phyloP scores from a whole-genome alignment of 2,329 filamentous ascomycete genomes.

The Trichophyton mentagrophytes region DNA sequence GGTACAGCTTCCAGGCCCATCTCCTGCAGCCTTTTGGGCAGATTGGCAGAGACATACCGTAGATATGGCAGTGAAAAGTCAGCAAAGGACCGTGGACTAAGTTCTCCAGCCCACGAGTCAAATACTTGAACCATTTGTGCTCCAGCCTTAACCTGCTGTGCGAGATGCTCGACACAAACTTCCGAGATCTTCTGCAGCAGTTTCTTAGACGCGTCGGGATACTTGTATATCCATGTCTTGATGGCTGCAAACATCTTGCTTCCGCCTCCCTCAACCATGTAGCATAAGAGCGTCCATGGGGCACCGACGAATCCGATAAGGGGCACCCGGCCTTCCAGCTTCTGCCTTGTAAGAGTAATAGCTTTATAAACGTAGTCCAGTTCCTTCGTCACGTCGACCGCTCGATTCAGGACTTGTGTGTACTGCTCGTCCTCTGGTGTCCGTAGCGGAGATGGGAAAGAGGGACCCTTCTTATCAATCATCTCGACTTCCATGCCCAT shows the following conservation, averaged over 20 bases:
- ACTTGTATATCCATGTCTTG: slow-evolving; percentile 95
- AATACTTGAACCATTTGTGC: slow-evolving; percentile 96
- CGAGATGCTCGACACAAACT: slow-evolving; percentile 87
- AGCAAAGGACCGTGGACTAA: slow-evolving; percentile 72
- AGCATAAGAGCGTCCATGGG: slow-evolving; percentile 92
- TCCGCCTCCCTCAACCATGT: slow-evolving; percentile 97
- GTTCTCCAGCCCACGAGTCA: slow-evolving; percentile 93
- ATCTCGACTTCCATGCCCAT: slow-evolving; percentile 99
- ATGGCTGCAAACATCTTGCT: slow-evolving; percentile 87
- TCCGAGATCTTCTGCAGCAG: slow-evolving; percentile 85
- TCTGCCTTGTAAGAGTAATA: slow-evolving; percentile 78
- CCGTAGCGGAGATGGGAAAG: slow-evolving; percentile 75
- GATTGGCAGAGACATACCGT: slow-evolving; percentile 64
- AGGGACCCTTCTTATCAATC: slow-evolving; percentile 92
- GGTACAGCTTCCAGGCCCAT: slow-evolving; percentile 69
- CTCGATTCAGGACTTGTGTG: slow-evolving; percentile 55
- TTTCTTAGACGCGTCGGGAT: slow-evolving; percentile 64
- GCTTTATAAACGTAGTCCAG: slow-evolving; percentile 93
- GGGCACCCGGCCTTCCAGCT: slow-evolving; percentile 76
- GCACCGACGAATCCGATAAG: slow-evolving; percentile 94
- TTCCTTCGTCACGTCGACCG: slow-evolving; percentile 74
- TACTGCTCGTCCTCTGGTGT: slow-evolving; percentile 76
- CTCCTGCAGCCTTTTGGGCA: slow-evolving; percentile 61
- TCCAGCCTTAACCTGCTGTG: slow-evolving; percentile 80
- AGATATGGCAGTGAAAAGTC: slow-evolving; percentile 80